Base-by-base conservation (phyloP, 345 rosid genomes). In the Geranium rotundifolium region DNA sequence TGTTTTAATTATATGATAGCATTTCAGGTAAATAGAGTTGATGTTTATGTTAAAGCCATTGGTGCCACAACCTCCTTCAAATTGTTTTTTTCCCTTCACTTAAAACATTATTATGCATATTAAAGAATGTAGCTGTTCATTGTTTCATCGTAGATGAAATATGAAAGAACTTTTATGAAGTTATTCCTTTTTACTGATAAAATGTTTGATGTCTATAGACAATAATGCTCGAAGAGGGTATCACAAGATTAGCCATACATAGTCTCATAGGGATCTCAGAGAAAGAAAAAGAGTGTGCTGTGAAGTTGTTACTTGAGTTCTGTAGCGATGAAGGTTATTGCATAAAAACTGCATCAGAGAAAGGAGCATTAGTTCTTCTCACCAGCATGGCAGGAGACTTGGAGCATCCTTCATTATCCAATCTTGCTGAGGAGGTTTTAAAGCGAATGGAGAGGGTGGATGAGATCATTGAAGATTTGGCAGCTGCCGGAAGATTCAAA, bases 151-250 rank as follows among this genome's bases (percentile, higher is more conserved):
- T 9, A 46, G 52, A 23, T 23, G 27, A 46, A 46, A 12, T 46
- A 9, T 12, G 52, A 46, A 14, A 46, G 12, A 55, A 55, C 19
- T 16, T 16, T 55, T 16, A n/a, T 3, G 4, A 55, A 14, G 54
- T 49, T 8, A 17, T 13, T 5, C 17, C 29, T 20, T 62, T 4
- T 2, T 14, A 27, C 65, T 50, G 57, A 52, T 62, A 29, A 34
- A 49, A 50, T 50, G 46, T 62, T 30, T 67, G 15, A 72, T n/a
- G 12, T 41, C 63, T 69, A 13, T 60, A 73, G 79, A 63, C 67
- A 59, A 74, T 74, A 62, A 76, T 76, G 81, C 65, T 80, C 37
- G 77, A 76, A 17, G 79, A 80, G 73, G 83, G 84, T 63, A 67
- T 76, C 52, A 74, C 69, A 61, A 80, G 77, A 61, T 63, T 75